These are phyloP conservation scores for Sergeia podlipaevii DNA, from an alignment of 208 protist species.

Conservation along the genomic window DNA sequence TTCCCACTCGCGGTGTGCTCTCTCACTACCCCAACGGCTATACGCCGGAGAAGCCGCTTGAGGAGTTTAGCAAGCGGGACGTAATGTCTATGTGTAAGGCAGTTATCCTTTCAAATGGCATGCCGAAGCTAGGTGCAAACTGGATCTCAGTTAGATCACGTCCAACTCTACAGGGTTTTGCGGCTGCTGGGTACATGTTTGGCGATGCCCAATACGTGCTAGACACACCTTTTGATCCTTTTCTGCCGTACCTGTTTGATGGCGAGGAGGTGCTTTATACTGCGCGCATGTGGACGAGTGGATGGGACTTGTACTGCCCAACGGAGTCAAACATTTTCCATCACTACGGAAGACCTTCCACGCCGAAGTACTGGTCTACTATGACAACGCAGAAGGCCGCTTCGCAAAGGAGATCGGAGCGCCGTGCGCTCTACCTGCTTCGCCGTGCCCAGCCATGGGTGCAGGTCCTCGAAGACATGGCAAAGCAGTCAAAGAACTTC, in stretches of 20 bases:
- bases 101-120: conserved; percentile 49
- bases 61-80: conserved; percentile 31
- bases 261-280: conserved; percentile 91
- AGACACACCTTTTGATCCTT: conserved; percentile 91
- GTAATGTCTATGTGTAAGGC: conserved; percentile 74
- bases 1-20: conserved; percentile 61
- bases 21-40: conserved; percentile 85
- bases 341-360: conserved; percentile 52
- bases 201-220: conserved; percentile 64
- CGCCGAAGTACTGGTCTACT: conserved; percentile 43
- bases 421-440: conserved; percentile 52
- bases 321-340: conserved; percentile 72
- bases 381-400: conserved; percentile 5
- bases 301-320: conserved; percentile 86
- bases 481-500: conserved; percentile 7
- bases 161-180: conserved; percentile 56
- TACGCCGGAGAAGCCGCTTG: conserved; percentile 30
- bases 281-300: conserved; percentile 79
- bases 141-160: conserved; percentile 22
- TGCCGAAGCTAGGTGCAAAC: conserved; percentile 57
- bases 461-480: conserved; percentile 18
- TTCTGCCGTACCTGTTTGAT: conserved; percentile 92
- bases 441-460: conserved; percentile 39
- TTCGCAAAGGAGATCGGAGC: conserved; percentile 14
- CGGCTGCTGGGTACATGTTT: conserved; percentile 76